Evolutionary conservation across 257 asterid genomes (phyloP).

Genomic region (Pogostemon cablin): DNA sequence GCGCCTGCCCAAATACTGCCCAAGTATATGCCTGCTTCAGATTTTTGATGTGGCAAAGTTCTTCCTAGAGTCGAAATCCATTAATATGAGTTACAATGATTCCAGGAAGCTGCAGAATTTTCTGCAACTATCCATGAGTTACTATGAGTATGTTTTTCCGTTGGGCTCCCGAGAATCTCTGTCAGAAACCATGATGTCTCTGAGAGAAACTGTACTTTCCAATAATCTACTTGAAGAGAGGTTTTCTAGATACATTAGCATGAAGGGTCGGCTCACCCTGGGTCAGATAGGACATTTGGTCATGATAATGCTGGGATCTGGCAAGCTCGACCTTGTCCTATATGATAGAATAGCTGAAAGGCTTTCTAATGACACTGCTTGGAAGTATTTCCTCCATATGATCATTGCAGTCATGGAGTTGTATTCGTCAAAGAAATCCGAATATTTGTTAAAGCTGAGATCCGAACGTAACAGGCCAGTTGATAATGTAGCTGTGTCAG

Average conservation of each 20-base stretch:
- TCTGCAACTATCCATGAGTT: constrained; percentile 29
- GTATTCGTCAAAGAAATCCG: too few relatives aligned
- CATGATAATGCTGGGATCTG: constrained; percentile 48
- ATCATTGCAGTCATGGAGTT: constrained; percentile 14
- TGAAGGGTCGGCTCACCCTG: constrained; percentile 28
- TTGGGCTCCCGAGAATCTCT: constrained; percentile 44
- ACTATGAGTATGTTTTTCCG: constrained; percentile 45
- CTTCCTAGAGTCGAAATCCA: too few relatives aligned
- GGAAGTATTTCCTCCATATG: constrained; percentile 46
- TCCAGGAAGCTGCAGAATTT: too few relatives aligned
- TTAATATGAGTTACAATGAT: too few relatives aligned
- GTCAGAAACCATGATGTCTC: constrained; percentile 39
- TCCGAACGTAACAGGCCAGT: too few relatives aligned
- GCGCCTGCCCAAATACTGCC: too few relatives aligned
- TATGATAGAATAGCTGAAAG: constrained; percentile 31
- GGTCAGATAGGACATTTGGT: constrained; percentile 49
- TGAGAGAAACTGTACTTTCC: constrained; percentile 47
- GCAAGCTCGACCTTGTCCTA: constrained; percentile 36
- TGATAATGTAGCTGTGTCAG: too few relatives aligned
- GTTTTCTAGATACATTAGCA: constrained; percentile 22
- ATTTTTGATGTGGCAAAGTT: too few relatives aligned
- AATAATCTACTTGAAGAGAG: constrained; percentile 43
- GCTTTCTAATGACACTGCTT: neutral
- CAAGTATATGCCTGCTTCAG: too few relatives aligned
- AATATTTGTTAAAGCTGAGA: too few relatives aligned